Evolutionary conservation across 345 rosid species (phyloP).

Genomic region (Arabidopsis suecica): DNA sequence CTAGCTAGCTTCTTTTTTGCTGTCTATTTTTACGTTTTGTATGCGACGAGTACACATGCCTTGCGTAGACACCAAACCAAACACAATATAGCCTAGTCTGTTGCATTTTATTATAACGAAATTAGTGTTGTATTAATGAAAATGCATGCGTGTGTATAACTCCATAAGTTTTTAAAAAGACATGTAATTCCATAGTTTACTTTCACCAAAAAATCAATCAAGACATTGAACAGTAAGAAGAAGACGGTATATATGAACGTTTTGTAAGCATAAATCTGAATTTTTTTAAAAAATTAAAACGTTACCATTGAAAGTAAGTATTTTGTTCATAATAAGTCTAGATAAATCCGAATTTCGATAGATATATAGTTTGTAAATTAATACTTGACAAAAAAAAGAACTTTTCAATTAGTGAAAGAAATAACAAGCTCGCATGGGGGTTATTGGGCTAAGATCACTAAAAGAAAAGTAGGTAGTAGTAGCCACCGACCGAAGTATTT

Average conservation of each 20-base stretch:
- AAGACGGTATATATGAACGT: not conserved
- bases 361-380: not conserved
- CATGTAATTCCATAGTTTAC: too few relatives aligned
- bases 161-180: too few relatives aligned
- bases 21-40: too few relatives aligned
- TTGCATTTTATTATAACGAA: not conserved
- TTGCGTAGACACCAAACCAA: not conserved
- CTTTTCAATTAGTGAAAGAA: not conserved
- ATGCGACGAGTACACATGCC: not conserved
- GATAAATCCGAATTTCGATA: not conserved
- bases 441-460: slow-evolving; percentile 13
- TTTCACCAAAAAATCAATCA: too few relatives aligned
- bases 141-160: not conserved
- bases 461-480: slow-evolving; percentile 5
- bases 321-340: not conserved
- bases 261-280: not conserved
- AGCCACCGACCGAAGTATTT: slow-evolving; percentile 26
- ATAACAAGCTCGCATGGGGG: not conserved
- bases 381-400: not conserved
- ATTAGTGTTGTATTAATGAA: slow-evolving; percentile 4
- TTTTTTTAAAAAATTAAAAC: not conserved
- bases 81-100: not conserved
- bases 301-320: not conserved
- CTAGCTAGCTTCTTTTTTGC: not conserved
- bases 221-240: too few relatives aligned